Evolutionary conservation across 345 rosid genomes (phyloP).

Genomic region (Aquilaria sinensis): DNA sequence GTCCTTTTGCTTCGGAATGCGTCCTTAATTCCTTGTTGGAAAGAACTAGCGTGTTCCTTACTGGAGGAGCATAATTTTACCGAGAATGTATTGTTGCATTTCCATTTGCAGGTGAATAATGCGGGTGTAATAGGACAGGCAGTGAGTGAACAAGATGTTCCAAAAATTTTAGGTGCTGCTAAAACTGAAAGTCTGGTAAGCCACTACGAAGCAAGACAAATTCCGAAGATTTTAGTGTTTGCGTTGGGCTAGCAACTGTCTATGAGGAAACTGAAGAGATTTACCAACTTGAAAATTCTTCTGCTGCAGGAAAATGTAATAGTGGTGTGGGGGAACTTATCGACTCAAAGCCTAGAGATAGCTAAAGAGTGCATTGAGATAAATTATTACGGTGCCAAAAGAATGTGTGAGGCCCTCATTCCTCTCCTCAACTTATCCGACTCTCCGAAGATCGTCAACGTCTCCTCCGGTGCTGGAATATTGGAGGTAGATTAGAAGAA

Average conservation of each 20-base stretch:
- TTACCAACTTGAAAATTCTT: not conserved
- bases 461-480: constrained; percentile 16
- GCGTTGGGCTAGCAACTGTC: too few species aligned
- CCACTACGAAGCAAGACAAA: too few species aligned
- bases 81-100: too few species aligned
- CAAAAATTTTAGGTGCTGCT: constrained; percentile 5
- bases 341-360: constrained; percentile 13
- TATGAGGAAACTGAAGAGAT: too few species aligned
- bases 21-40: too few species aligned
- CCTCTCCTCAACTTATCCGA: constrained; percentile 36
- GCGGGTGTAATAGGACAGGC: constrained; percentile 22
- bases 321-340: constrained; percentile 12
- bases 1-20: too few species aligned
- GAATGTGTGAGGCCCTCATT: constrained; percentile 25
- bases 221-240: too few species aligned
- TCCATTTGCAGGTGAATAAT: constrained; percentile 35
- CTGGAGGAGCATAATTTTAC: too few species aligned
- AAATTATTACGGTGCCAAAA: constrained; percentile 40
- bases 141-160: constrained; percentile 11
- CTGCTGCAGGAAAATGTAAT: constrained; percentile 13
- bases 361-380: constrained; percentile 34
- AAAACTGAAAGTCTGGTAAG: constrained; percentile 7
- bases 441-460: constrained; percentile 33
- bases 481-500: constrained; percentile 18
- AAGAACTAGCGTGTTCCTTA: not conserved